Conservation (phyloP, 2,329 filamentous ascomycete species). For the Nigrograna mackinnonii region DNA sequence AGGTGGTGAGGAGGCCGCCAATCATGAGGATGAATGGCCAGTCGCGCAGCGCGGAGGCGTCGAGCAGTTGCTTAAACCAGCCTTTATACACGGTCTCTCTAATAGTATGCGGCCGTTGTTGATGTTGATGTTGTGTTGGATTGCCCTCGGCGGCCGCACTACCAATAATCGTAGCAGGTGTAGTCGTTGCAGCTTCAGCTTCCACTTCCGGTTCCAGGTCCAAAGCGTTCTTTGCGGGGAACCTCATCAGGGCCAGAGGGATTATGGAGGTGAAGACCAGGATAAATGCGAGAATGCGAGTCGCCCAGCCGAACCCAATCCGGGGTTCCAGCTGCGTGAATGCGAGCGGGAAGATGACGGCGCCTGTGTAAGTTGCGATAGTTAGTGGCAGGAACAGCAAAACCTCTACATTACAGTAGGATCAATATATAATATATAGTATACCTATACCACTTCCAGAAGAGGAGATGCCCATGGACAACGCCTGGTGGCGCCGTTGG, state of each 20-base stretch:
- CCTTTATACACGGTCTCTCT: neutral
- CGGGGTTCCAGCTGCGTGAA: constrained; percentile 1
- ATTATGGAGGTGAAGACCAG: neutral
- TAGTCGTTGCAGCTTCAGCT: too few species aligned
- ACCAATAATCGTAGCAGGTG: too few species aligned
- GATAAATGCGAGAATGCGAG: neutral
- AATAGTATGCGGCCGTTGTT: too few species aligned
- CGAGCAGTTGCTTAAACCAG: neutral
- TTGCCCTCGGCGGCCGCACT: neutral
- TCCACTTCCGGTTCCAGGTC: neutral
- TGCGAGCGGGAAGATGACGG: neutral
- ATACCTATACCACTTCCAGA: constrained; percentile 1
- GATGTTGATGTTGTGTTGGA: neutral
- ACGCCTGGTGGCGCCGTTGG: constrained; percentile 1
- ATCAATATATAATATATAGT: too few species aligned
- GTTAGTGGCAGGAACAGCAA: too few species aligned
- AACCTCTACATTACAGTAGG: too few species aligned
- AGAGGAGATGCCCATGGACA: constrained; percentile 6
- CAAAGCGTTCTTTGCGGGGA: neutral
- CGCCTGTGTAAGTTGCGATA: neutral
- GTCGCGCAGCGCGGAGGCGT: neutral
- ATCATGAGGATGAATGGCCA: neutral
- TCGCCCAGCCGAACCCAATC: constrained; percentile 3
- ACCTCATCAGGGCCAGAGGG: neutral
- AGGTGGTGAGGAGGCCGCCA: neutral